Evolutionary conservation across 345 rosid species (phyloP), one percentile per base, ranked within the genome.

Genomic region (Mallotus nudiflorus): DNA sequence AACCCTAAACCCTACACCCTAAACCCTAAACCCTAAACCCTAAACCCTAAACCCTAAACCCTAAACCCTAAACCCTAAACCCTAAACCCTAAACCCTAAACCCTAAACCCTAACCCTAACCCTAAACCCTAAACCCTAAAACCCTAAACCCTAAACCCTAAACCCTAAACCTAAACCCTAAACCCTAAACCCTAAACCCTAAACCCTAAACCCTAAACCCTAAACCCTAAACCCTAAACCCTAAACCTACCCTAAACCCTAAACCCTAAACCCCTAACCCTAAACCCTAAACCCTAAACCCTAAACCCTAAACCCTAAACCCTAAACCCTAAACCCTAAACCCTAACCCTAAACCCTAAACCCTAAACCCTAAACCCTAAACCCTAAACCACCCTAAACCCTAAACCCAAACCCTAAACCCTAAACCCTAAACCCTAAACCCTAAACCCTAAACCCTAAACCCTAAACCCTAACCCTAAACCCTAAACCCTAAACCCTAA

Each of bases 401-500:
- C 67, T 40, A 63, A 63, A 40, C 52, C 67, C 52, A 63, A 63
- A 40, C 67, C 67, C 52, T 40, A 63, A 63, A 40, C 67, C 67
- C 52, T 40, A 63, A 63, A 40, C 50, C 67, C 52, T 24, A 63
- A 63, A 40, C 67, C 67, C 52, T 40, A 63, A 63, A 39, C 42
- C 42, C 42, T 39, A 39, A 39, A 39, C 42, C 42, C 42, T 39
- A 39, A 39, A 39, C 42, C 42, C 42, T 39, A 39, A 39, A 39
- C 42, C 42, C 42, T 39, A 39, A 39, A 40, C 64, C 64, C 64
- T 33, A 63, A 40, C 51, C 67, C 53, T 42, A 63, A 63, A 63
- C 50, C 67, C 67, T 25, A 63, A 63, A 63, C 67, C 67, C 67
- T 42, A 63, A 63, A 59, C 64, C 64, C 64, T 33, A 63, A 63